Evolutionary conservation across 2,329 filamentous ascomycete species (phyloP).

Genomic region (Penicillium sp.): DNA sequence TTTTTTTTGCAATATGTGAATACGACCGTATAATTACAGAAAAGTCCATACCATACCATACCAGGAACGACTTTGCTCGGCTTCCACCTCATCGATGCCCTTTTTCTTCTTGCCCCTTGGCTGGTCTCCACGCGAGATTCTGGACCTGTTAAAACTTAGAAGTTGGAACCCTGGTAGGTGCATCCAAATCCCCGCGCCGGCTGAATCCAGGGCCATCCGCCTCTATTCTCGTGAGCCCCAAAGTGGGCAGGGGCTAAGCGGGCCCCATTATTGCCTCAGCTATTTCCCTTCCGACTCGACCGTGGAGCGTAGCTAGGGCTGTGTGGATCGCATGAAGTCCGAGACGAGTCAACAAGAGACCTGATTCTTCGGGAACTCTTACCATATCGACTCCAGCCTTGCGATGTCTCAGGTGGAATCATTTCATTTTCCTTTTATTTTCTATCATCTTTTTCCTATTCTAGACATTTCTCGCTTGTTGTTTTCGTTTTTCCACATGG

Average conservation of each 20-base stretch:
- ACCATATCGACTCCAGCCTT: constrained; percentile 4
- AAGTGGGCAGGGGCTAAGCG: constrained; percentile 1
- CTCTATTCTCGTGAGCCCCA: constrained; percentile 11
- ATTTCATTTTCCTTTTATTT: not conserved
- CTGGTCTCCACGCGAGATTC: constrained; percentile 8
- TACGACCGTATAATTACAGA: constrained; percentile 1
- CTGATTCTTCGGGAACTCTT: constrained; percentile 13
- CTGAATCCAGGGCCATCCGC: not conserved
- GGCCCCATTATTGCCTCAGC: not conserved
- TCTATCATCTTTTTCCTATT: not conserved
- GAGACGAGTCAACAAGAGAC: not conserved
- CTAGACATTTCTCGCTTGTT: not conserved
- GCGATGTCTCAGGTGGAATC: constrained; percentile 8
- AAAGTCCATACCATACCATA: not conserved
- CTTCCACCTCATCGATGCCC: not conserved
- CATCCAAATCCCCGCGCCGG: constrained; percentile 6
- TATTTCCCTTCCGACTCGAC: not conserved
- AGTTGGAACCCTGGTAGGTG: constrained; percentile 2
- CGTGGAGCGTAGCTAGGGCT: too few relatives aligned
- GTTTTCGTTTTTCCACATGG: not conserved
- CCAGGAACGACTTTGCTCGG: not conserved
- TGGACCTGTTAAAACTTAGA: constrained; percentile 3
- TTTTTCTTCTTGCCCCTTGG: not conserved
- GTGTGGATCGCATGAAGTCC: not conserved
- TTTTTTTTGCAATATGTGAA: not conserved